Percentiles rank a stretch among this genome's conserved stretches.
phyloP scores from a whole-genome alignment of 2,329 filamentous ascomycete species.

The Berkeleyomyces rouxiae region DNA sequence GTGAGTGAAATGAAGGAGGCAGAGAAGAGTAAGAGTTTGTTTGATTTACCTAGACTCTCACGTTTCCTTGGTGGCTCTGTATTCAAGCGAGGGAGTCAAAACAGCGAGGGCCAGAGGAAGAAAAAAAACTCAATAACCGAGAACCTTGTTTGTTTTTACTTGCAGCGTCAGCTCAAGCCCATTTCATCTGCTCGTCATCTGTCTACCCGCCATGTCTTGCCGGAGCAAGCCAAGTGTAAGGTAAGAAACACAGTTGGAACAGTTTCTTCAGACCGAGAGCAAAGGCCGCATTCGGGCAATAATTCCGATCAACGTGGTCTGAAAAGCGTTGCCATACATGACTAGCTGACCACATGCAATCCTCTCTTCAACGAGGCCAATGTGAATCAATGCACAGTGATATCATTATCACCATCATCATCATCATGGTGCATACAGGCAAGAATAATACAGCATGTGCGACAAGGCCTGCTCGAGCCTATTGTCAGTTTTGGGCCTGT shows the following conservation, averaged over 20 bases:
- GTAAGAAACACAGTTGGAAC: background rate
- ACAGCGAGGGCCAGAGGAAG: background rate
- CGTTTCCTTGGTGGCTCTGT: too few relatives aligned
- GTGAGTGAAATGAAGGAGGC: background rate
- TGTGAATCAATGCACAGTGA: background rate
- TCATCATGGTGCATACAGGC: background rate
- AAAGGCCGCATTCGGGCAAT: background rate
- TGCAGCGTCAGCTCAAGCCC: too few relatives aligned
- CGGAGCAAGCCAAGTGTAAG: too few relatives aligned
- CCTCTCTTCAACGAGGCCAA: background rate
- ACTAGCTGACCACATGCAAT: background rate
- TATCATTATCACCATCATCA: background rate
- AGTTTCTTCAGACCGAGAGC: background rate
- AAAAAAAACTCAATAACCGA: background rate
- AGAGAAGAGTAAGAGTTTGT: background rate
- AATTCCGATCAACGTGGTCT: background rate
- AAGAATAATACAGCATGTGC: background rate
- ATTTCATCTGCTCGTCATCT: too few relatives aligned
- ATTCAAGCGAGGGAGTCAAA: too few relatives aligned
- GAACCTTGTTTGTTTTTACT: too few relatives aligned
- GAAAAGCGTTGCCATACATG: background rate
- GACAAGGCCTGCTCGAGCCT: background rate
- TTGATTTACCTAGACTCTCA: background rate
- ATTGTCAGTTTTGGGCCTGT: background rate
- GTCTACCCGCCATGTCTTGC: too few relatives aligned